phyloP scores from a whole-genome alignment of 106 monocot genomes.

The Triglochin maritima region DNA sequence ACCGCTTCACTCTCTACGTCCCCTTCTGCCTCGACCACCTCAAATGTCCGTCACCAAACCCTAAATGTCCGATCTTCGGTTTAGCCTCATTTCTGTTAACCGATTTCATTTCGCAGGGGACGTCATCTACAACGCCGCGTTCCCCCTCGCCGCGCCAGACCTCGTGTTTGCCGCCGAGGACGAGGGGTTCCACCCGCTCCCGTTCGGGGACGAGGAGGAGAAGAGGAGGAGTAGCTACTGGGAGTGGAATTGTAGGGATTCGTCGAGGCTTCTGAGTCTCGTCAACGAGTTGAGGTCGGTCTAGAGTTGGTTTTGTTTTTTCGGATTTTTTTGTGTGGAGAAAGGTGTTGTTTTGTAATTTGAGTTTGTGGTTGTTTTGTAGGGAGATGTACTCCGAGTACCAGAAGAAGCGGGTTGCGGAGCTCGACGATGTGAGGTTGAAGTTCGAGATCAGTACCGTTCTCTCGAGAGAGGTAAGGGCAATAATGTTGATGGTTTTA shows the following conservation, averaged over 20 bases:
- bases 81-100: background rate
- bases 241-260: slow-evolving; percentile 57
- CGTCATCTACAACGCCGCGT: slow-evolving; percentile 51
- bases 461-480: slow-evolving; percentile 64
- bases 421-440: slow-evolving; percentile 66
- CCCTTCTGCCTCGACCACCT: slow-evolving; percentile 89
- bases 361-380: slow-evolving; percentile 4
- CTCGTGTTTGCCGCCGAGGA: slow-evolving; percentile 63
- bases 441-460: slow-evolving; percentile 81
- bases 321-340: background rate
- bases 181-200: slow-evolving; percentile 57
- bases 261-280: slow-evolving; percentile 37
- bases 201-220: slow-evolving; percentile 12
- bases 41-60: slow-evolving; percentile 40
- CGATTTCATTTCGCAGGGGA: slow-evolving; percentile 42
- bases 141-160: slow-evolving; percentile 58
- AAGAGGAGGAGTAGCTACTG: slow-evolving; percentile 30
- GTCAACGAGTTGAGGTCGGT: slow-evolving; percentile 54
- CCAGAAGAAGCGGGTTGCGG: slow-evolving; percentile 56
- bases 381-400: slow-evolving; percentile 60
- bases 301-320: background rate
- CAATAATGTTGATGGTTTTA: background rate
- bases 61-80: background rate
- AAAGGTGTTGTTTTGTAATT: background rate
- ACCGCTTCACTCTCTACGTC: slow-evolving; percentile 68